Conservation (phyloP, 805 yeast species). For the Spencermartinsiella europaea region DNA sequence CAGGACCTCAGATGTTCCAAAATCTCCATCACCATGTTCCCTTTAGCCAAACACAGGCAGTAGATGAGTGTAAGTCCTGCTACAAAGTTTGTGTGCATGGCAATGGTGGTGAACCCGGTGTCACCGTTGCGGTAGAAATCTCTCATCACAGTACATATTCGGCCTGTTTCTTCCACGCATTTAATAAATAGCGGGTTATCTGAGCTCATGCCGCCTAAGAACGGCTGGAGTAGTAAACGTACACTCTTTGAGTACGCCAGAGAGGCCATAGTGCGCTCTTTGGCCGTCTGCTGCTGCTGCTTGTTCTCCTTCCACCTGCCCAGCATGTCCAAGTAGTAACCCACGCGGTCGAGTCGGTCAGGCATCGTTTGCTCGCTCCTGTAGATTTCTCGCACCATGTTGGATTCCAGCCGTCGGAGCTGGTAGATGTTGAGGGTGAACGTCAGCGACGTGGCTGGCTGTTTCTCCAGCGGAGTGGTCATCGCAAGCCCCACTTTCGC, state of each 20-base stretch:
- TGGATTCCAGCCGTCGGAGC: slow-evolving; percentile 54
- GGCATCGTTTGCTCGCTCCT: slow-evolving; percentile 27
- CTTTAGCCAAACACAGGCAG: slow-evolving; percentile 62
- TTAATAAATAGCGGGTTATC: slow-evolving; percentile 55
- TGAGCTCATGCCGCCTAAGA: slow-evolving; percentile 55
- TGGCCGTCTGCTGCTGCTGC: slow-evolving; percentile 1
- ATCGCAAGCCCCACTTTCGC: background rate
- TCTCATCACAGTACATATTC: slow-evolving; percentile 58
- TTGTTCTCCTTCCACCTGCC: slow-evolving; percentile 51
- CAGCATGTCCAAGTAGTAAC: slow-evolving; percentile 46
- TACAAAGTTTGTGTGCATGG: slow-evolving; percentile 61
- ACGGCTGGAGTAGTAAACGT: slow-evolving; percentile 58
- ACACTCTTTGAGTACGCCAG: slow-evolving; percentile 57
- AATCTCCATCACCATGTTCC: slow-evolving; percentile 30
- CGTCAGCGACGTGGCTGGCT: slow-evolving; percentile 26
- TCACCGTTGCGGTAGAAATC: slow-evolving; percentile 59
- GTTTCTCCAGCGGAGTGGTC: background rate
- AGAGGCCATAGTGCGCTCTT: slow-evolving; percentile 53
- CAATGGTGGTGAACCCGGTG: slow-evolving; percentile 58
- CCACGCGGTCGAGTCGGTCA: slow-evolving; percentile 47
- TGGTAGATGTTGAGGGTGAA: slow-evolving; percentile 55
- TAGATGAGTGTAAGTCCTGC: slow-evolving; percentile 66
- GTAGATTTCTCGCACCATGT: slow-evolving; percentile 50
- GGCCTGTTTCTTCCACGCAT: slow-evolving; percentile 70
- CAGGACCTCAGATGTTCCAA: slow-evolving; percentile 59